phyloP scores from a whole-genome alignment of 2,329 filamentous ascomycete species.

The Bipolaris victoriae region DNA sequence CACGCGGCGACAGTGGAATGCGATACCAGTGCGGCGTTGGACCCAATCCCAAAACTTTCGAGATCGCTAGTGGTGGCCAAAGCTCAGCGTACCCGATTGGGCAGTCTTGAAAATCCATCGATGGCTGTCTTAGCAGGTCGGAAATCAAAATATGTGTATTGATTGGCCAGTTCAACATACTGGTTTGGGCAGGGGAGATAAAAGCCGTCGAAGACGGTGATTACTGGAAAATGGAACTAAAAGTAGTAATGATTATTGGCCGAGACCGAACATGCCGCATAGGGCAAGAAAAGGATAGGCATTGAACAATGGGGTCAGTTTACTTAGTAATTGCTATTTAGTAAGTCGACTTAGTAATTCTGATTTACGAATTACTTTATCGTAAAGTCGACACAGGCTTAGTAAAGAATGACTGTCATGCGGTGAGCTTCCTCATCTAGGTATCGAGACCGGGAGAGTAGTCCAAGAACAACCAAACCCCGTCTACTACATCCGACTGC shows the following conservation, averaged over 20 bases:
- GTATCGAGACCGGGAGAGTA: too few relatives aligned
- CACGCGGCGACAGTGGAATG: not conserved
- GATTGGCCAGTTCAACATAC: not conserved
- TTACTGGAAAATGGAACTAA: constrained; percentile 3
- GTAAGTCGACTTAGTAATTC: not conserved
- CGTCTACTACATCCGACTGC: too few relatives aligned
- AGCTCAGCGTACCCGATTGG: constrained; percentile 10
- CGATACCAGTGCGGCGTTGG: not conserved
- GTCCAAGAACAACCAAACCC: too few relatives aligned
- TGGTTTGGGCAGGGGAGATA: not conserved
- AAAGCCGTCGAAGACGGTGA: not conserved
- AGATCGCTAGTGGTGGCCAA: constrained; percentile 7
- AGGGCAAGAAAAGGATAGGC: not conserved
- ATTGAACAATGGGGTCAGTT: not conserved
- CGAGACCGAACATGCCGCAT: not conserved
- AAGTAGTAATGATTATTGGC: constrained; percentile 2
- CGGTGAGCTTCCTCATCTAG: too few relatives aligned
- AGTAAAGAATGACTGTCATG: too few relatives aligned
- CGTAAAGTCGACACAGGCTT: too few relatives aligned
- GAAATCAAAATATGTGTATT: too few relatives aligned
- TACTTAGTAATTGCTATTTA: not conserved
- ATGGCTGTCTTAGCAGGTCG: not conserved
- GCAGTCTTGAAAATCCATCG: not conserved
- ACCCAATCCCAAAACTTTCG: constrained; percentile 12
- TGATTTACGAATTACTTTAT: too few relatives aligned